Base-by-base conservation (phyloP, 2,329 filamentous ascomycete species). In the Thelonectria rubi region DNA sequence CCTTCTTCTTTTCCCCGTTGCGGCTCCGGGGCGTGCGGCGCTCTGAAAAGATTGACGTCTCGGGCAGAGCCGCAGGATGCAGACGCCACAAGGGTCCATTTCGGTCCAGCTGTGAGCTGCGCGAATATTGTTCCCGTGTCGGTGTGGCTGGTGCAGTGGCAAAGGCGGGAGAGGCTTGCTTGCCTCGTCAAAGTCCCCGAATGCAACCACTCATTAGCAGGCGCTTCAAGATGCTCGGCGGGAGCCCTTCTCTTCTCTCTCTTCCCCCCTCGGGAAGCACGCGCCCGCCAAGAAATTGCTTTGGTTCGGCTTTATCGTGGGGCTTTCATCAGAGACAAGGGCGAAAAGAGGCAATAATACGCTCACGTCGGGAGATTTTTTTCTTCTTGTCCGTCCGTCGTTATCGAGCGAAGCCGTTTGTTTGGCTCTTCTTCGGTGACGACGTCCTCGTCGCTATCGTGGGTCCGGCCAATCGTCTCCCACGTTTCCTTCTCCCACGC, bases 191-290 rank as follows among this genome's bases (percentile, higher is more conserved):
- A 12, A 24, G 42, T 46, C 42, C 42, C 15, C 39, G 39, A n/a
- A 17, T 26, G 21, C 37, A 52, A 18, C 49, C 49, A 42, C 37
- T 42, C 49, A 45, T 21, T 30, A 47, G 53, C 53, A 24, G 53
- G 53, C 53, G 53, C 53, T 55, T 55, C 53, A 42, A 55, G 53
- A 55, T 54, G 51, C 51, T 54, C n/a, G 18, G 24, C 4, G 7
- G 7, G 7, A 7, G 24, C 24, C 24, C 24, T 24, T 24, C 7
- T 24, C 24, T 24, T 7, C 7, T 24, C 24, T 24, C 24, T 34
- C 32, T 14, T 12, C 9, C 11, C 14, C 9, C 32, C 14, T 34
- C 32, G 32, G 24, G 24, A 24, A 30, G 37, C n/a, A 53, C 50
- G 50, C 4, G 32, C 32, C 32, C 9, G 32, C 9, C 9, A 34